phyloP scores from a whole-genome alignment of 2,329 filamentous ascomycete genomes.

The Biscogniauxia sp. region DNA sequence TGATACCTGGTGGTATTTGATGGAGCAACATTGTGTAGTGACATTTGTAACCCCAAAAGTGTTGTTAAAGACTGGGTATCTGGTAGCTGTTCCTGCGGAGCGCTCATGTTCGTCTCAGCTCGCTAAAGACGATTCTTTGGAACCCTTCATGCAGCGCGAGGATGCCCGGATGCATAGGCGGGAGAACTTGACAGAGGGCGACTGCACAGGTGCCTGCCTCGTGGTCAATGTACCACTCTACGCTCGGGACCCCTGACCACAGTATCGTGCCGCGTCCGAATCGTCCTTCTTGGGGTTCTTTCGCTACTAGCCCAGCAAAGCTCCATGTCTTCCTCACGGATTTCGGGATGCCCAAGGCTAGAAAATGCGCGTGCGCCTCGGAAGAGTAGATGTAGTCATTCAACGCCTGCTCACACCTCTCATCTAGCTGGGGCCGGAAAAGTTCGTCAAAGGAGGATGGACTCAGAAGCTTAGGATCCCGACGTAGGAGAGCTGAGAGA shows the following conservation, averaged over 20 bases:
- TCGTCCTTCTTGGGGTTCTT: conserved; percentile 21
- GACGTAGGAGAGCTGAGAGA: conserved; percentile 23
- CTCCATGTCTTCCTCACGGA: conserved; percentile 24
- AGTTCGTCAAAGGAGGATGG: conserved; percentile 22
- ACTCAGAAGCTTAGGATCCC: conserved; percentile 23
- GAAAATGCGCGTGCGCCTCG: conserved; percentile 13
- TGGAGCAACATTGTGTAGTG: too few species aligned
- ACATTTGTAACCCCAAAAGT: too few species aligned
- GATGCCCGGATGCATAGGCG: conserved; percentile 21
- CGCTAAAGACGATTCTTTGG: conserved; percentile 15
- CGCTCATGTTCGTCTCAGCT: too few species aligned
- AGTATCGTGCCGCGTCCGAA: conserved; percentile 17
- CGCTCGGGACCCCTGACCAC: conserved; percentile 25
- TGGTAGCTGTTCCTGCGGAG: too few species aligned
- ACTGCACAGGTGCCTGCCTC: conserved; percentile 23
- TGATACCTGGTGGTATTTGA: too few species aligned
- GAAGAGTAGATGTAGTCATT: conserved; percentile 21
- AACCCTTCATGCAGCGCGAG: conserved; percentile 24
- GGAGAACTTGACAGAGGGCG: conserved; percentile 23
- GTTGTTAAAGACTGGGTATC: too few species aligned
- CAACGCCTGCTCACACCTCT: conserved; percentile 20
- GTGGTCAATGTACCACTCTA: conserved; percentile 28
- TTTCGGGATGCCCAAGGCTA: conserved; percentile 19
- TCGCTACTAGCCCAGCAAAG: conserved; percentile 25
- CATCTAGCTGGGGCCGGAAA: conserved; percentile 28